Percentiles rank a stretch among this genome's conserved stretches.
Evolutionary conservation across 768 basidiomycete species (phyloP).

Genomic region (Megacollybia marginata): DNA sequence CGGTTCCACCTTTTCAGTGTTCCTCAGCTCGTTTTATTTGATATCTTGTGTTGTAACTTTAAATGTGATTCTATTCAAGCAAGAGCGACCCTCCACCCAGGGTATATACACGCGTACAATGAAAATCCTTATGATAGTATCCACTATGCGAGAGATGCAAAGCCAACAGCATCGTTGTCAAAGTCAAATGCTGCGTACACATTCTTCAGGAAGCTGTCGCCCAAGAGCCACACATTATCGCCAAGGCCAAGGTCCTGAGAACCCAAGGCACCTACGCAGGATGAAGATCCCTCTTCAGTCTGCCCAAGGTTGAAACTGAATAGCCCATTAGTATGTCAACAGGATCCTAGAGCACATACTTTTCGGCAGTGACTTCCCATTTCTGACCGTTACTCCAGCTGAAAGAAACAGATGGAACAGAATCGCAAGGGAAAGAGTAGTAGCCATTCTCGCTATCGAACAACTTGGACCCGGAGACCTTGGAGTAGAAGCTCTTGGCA

Average conservation of each 20-base stretch:
- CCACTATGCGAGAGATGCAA: slow-evolving; percentile 12
- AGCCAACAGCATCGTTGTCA: slow-evolving; percentile 22
- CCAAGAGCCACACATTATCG: slow-evolving; percentile 25
- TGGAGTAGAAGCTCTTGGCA: slow-evolving; percentile 16
- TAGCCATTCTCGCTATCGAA: slow-evolving; percentile 11
- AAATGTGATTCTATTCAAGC: too few relatives aligned
- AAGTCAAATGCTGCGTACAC: slow-evolving; percentile 35
- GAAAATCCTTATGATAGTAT: too few relatives aligned
- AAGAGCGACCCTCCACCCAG: too few relatives aligned
- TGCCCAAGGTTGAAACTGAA: slow-evolving; percentile 37
- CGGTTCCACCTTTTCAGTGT: too few relatives aligned
- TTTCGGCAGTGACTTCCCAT: slow-evolving; percentile 36
- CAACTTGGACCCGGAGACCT: slow-evolving; percentile 15
- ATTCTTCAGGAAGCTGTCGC: slow-evolving; percentile 30
- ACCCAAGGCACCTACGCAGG: slow-evolving; percentile 31
- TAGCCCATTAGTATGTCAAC: slow-evolving; percentile 26
- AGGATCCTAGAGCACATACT: slow-evolving; percentile 10
- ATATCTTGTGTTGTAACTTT: too few relatives aligned
- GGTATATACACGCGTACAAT: too few relatives aligned
- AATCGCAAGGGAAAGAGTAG: slow-evolving; percentile 25
- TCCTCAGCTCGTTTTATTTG: too few relatives aligned
- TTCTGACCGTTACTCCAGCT: slow-evolving; percentile 24
- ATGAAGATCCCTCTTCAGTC: slow-evolving; percentile 16
- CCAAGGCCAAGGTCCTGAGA: slow-evolving; percentile 15
- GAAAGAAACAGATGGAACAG: slow-evolving; percentile 22